These are phyloP conservation scores for Tarenaya hassleriana DNA, from an alignment of 345 rosid genomes.

Conservation along the genomic window DNA sequence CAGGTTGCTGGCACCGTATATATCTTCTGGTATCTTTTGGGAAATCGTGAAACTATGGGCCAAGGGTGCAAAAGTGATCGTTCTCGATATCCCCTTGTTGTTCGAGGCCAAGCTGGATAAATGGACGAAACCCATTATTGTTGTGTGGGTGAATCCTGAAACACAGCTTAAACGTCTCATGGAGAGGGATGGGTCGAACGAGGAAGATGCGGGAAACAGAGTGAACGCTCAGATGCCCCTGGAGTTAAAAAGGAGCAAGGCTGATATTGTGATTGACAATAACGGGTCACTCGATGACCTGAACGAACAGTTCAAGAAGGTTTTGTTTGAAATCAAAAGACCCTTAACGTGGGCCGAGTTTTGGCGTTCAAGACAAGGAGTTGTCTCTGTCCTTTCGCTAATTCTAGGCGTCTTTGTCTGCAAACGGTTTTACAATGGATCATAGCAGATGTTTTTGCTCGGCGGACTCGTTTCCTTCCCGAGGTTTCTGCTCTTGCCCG, in stretches of 20 bases:
- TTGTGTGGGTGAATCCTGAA: conserved; percentile 54
- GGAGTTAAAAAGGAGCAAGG: conserved; percentile 57
- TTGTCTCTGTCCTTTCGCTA: conserved; percentile 41
- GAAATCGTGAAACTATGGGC: conserved; percentile 70
- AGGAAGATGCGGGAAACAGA: conserved; percentile 78
- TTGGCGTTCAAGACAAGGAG: conserved; percentile 82
- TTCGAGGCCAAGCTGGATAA: conserved; percentile 80
- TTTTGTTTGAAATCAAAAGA: conserved; percentile 43
- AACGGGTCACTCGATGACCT: conserved; percentile 62
- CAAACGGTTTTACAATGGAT: conserved; percentile 30
- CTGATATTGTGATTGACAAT: conserved; percentile 80
- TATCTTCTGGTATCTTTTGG: conserved; percentile 63
- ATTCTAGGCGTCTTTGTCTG: conserved; percentile 39
- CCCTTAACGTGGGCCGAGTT: conserved; percentile 82
- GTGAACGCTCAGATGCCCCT: conserved; percentile 75
- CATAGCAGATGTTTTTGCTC: too few species aligned
- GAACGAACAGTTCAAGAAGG: conserved; percentile 47
- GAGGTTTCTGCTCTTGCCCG: too few species aligned
- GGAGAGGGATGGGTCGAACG: conserved; percentile 52
- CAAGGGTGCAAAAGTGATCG: conserved; percentile 58
- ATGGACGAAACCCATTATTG: conserved; percentile 79
- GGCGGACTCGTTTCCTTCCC: too few species aligned
- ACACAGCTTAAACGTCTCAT: conserved; percentile 69
- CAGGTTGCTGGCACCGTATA: conserved; percentile 73
- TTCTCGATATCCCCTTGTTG: conserved; percentile 78